These are phyloP conservation scores for Forsythia viridissima DNA, from an alignment of 257 asterid species.

Conservation along the genomic window DNA sequence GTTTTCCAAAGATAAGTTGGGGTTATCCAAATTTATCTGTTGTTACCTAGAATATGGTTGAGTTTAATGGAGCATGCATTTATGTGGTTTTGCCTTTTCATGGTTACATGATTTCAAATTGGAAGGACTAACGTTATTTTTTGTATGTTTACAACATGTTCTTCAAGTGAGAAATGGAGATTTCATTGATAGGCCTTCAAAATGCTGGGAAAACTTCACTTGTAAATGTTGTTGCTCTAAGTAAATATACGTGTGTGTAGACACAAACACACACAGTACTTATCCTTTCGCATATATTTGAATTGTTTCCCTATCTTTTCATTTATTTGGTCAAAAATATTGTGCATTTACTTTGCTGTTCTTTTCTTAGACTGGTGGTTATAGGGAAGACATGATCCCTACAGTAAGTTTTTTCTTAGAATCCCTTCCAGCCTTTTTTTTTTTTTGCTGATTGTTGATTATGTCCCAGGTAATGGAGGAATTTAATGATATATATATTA, in stretches of 20 bases:
- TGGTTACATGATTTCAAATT: neutral
- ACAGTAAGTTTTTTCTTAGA: constrained; percentile 57
- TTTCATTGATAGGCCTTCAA: constrained; percentile 92
- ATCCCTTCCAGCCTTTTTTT: constrained; percentile 6
- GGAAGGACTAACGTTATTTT: constrained; percentile 3
- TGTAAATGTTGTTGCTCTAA: constrained; percentile 91
- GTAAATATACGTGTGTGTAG: constrained; percentile 25
- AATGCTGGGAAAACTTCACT: constrained; percentile 98
- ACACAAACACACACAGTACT: neutral
- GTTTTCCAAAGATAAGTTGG: no score
- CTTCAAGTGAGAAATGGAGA: constrained; percentile 99
- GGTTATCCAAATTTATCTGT: no score
- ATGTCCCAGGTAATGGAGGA: neutral
- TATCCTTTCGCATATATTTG: constrained; percentile 2
- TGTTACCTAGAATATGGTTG: neutral
- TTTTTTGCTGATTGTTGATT: constrained; percentile 3
- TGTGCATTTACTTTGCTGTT: constrained; percentile 21
- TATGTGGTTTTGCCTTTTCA: neutral
- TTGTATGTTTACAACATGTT: constrained; percentile 60
- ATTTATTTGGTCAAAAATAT: constrained; percentile 15
- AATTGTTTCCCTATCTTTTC: neutral
- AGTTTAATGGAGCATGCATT: neutral
- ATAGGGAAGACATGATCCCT: constrained; percentile 99
- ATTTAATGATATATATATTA: constrained; percentile 14
- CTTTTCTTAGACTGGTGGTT: constrained; percentile 83